A percentile compares a stretch with the other conserved stretches of the same genome.
Conservation (phyloP, 2,329 filamentous ascomycete genomes). For the Penicillium paneum region DNA sequence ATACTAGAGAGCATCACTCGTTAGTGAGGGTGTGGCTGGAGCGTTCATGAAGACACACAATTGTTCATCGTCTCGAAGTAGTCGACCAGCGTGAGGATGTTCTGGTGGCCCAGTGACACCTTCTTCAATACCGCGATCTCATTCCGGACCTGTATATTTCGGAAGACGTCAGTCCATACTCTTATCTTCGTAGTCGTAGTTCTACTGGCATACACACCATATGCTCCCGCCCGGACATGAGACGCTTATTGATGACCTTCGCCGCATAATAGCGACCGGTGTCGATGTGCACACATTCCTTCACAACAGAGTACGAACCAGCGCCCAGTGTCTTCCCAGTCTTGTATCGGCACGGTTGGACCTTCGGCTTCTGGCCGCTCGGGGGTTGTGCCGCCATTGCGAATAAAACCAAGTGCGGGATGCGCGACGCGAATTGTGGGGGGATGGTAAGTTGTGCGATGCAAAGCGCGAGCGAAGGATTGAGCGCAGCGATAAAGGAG, state of each 20-base stretch:
- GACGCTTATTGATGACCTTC: slow-evolving; percentile 97
- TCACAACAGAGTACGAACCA: slow-evolving; percentile 96
- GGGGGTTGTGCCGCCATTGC: slow-evolving; percentile 34
- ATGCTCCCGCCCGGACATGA: slow-evolving; percentile 96
- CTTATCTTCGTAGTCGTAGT: neutral
- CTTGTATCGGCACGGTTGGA: slow-evolving; percentile 97
- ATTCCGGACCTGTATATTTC: slow-evolving; percentile 70
- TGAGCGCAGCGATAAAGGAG: too few relatives aligned
- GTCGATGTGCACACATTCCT: slow-evolving; percentile 98
- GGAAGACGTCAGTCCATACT: slow-evolving; percentile 7
- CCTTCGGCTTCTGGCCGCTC: slow-evolving; percentile 53
- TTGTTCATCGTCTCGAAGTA: slow-evolving; percentile 99
- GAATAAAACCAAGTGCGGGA: slow-evolving; percentile 1
- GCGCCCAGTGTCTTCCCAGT: slow-evolving; percentile 96
- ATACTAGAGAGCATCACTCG: slow-evolving; percentile 54
- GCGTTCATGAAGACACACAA: slow-evolving; percentile 49
- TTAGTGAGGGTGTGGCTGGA: slow-evolving; percentile 14
- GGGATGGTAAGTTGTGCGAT: neutral
- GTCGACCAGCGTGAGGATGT: slow-evolving; percentile 95
- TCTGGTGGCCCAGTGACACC: slow-evolving; percentile 98
- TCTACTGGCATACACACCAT: slow-evolving; percentile 63
- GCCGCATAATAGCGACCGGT: slow-evolving; percentile 97
- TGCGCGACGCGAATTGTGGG: neutral
- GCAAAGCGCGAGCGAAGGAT: neutral
- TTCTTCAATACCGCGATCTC: slow-evolving; percentile 96